phyloP scores from a whole-genome alignment of 202 grass and related monocot genomes.

The Schoenoplectus tabernaemontani region DNA sequence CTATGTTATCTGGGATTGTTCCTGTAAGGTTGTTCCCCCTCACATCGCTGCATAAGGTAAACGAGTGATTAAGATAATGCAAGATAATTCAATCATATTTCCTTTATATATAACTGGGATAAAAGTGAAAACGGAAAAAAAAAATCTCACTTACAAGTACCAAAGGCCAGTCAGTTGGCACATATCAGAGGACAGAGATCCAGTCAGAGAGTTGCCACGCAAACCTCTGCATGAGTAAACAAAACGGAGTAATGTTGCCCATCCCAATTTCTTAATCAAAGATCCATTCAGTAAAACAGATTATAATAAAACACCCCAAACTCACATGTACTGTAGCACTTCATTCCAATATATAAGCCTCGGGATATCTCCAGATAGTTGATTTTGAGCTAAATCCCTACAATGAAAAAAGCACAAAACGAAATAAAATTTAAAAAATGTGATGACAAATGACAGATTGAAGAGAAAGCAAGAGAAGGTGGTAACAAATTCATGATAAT shows the following conservation, averaged over 20 bases:
- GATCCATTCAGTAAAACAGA: not conserved
- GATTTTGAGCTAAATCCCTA: slow-evolving; percentile 91
- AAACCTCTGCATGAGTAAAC: slow-evolving; percentile 53
- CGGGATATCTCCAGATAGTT: slow-evolving; percentile 78
- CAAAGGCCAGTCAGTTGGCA: slow-evolving; percentile 96
- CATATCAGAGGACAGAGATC: slow-evolving; percentile 85
- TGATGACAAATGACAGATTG: slow-evolving; percentile 20
- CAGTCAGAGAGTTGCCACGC: slow-evolving; percentile 76
- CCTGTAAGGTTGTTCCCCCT: slow-evolving; percentile 97
- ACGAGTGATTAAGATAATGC: not conserved
- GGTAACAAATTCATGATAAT: not conserved
- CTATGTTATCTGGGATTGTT: slow-evolving; percentile 76
- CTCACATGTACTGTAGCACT: slow-evolving; percentile 93
- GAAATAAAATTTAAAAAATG: slow-evolving; percentile 13
- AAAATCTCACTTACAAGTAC: slow-evolving; percentile 77
- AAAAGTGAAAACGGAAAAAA: not conserved
- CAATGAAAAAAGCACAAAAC: slow-evolving; percentile 27
- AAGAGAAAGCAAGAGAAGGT: slow-evolving; percentile 28
- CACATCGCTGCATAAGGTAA: slow-evolving; percentile 59
- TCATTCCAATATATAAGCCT: slow-evolving; percentile 98
- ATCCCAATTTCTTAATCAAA: not conserved
- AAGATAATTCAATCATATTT: not conserved
- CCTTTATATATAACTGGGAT: not conserved
- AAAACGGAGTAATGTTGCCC: slow-evolving; percentile 4
- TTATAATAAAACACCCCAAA: not conserved